These are phyloP conservation scores for Grosmannia clavigera DNA, from an alignment of 2,329 filamentous ascomycete species.

Conservation along the genomic window DNA sequence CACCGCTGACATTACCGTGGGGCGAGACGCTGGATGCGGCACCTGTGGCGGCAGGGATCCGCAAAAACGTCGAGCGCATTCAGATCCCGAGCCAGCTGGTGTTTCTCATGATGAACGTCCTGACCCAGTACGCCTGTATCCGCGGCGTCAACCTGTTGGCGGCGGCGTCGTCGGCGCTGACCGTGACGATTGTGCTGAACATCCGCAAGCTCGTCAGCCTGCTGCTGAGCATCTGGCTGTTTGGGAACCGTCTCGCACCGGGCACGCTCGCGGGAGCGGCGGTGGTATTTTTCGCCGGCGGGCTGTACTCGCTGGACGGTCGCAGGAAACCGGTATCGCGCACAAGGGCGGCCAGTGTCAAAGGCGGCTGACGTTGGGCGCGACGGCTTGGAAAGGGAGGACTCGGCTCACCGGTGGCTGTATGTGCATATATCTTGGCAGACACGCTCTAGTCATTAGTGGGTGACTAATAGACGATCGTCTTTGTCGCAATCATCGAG, in stretches of 20 bases:
- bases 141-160: conserved; percentile 91
- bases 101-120: conserved; percentile 61
- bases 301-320: conserved; percentile 71
- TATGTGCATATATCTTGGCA: not conserved
- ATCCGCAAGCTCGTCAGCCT: conserved; percentile 89
- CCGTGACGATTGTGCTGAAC: conserved; percentile 92
- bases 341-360: conserved; percentile 16
- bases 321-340: conserved; percentile 23
- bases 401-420: not conserved
- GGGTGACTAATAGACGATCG: no score
- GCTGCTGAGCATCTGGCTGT: conserved; percentile 83
- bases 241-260: conserved; percentile 68
- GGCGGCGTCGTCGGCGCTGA: conserved; percentile 77
- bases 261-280: conserved; percentile 71
- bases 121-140: conserved; percentile 92
- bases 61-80: conserved; percentile 24
- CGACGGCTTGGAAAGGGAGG: not conserved
- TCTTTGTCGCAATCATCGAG: not conserved
- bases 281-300: conserved; percentile 85
- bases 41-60: conserved; percentile 23
- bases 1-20: conserved; percentile 39
- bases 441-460: no score
- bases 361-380: conserved; percentile 12
- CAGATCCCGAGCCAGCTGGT: conserved; percentile 56
- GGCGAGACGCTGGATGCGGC: conserved; percentile 19